Conservation (phyloP, 2,329 filamentous ascomycete genomes). For the Neoascochyta sp. region DNA sequence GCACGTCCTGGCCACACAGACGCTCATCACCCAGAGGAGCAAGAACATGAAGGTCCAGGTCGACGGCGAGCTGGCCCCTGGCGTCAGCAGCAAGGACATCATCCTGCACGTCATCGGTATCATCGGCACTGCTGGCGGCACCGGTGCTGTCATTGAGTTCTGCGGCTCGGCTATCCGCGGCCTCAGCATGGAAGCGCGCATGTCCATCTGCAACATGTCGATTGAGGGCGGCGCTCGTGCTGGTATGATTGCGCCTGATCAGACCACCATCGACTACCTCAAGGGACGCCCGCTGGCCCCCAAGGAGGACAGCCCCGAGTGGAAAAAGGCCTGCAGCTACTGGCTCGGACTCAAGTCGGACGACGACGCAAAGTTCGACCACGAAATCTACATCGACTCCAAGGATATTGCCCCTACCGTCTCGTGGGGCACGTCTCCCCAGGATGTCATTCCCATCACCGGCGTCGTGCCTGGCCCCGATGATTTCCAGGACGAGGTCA, state of each 20-base stretch:
- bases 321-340: conserved; percentile 83
- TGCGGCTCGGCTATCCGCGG: conserved; percentile 87
- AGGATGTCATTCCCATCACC: conserved; percentile 93
- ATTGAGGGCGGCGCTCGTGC: conserved; percentile 94
- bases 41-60: conserved; percentile 99
- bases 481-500: conserved; percentile 73
- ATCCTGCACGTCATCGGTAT: conserved; percentile 88
- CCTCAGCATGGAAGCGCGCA: conserved; percentile 93
- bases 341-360: conserved; percentile 87
- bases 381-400: conserved; percentile 81
- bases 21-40: conserved; percentile 86
- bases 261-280: conserved; percentile 91
- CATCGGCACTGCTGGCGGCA: conserved; percentile 94
- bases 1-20: conserved; percentile 95
- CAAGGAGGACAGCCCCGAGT: conserved; percentile 76
- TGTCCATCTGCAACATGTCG: conserved; percentile 99
- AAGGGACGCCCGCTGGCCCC: conserved; percentile 87
- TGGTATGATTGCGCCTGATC: conserved; percentile 94
- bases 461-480: conserved; percentile 87
- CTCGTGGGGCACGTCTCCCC: conserved; percentile 94
- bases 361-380: conserved; percentile 82
- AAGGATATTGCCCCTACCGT: conserved; percentile 93
- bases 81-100: conserved; percentile 94
- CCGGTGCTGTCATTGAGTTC: conserved; percentile 92
- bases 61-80: conserved; percentile 81